Evolutionary conservation across 2,329 filamentous ascomycete species (phyloP).

Genomic region (Graphium sp.): DNA sequence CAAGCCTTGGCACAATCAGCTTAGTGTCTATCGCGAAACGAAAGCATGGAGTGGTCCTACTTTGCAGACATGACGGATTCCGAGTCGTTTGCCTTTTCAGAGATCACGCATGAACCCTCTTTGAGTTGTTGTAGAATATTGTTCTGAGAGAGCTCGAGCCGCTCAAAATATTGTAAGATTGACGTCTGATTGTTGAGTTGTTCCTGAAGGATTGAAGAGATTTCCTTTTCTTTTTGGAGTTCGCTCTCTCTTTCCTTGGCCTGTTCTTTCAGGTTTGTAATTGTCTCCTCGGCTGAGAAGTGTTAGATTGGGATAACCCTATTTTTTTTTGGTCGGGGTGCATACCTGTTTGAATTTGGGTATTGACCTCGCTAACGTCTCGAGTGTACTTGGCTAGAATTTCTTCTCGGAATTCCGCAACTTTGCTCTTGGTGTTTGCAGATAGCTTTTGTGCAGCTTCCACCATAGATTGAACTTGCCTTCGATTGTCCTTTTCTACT

Average conservation of each 20-base stretch:
- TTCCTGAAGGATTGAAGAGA: background rate
- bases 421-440: too few relatives aligned
- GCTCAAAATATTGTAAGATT: constrained; percentile 1
- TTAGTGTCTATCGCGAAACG: too few relatives aligned
- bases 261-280: background rate
- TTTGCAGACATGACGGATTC: constrained; percentile 1
- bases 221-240: background rate
- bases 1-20: too few relatives aligned
- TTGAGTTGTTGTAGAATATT: constrained; percentile 4
- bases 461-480: constrained; percentile 10
- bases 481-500: constrained; percentile 13
- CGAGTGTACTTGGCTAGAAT: too few relatives aligned
- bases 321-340: background rate
- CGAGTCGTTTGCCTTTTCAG: too few relatives aligned
- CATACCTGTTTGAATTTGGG: constrained; percentile 10
- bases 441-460: too few relatives aligned
- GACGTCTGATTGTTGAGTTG: constrained; percentile 1
- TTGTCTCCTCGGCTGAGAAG: constrained; percentile 2
- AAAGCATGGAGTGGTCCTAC: too few relatives aligned
- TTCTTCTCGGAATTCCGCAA: too few relatives aligned
- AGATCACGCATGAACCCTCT: too few relatives aligned
- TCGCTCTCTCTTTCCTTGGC: background rate
- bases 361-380: constrained; percentile 13
- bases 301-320: too few relatives aligned
- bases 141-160: constrained; percentile 1